phyloP scores from a whole-genome alignment of 2,329 filamentous ascomycete species.

The Neoascochyta sp. region DNA sequence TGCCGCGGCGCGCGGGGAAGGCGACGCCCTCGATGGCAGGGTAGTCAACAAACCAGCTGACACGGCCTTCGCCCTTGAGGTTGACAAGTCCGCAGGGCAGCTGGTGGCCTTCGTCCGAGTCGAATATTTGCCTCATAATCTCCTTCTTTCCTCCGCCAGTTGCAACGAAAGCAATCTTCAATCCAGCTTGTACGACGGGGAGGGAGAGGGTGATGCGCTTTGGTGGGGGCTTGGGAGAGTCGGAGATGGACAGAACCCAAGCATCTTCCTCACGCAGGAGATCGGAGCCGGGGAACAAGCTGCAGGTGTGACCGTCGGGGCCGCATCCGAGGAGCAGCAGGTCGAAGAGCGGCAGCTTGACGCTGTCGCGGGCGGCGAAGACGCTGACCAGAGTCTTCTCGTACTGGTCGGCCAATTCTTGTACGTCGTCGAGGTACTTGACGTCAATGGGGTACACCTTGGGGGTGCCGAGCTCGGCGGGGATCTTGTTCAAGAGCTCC shows the following conservation, averaged over 20 bases:
- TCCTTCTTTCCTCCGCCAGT: slow-evolving; percentile 88
- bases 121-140: slow-evolving; percentile 89
- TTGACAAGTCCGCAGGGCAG: slow-evolving; percentile 89
- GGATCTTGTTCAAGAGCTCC: slow-evolving; percentile 86
- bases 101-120: slow-evolving; percentile 64
- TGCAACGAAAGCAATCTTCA: slow-evolving; percentile 86
- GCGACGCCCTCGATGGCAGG: slow-evolving; percentile 79
- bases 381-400: slow-evolving; percentile 79
- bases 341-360: slow-evolving; percentile 93
- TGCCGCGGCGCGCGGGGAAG: slow-evolving; percentile 69
- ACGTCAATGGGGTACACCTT: slow-evolving; percentile 76
- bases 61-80: slow-evolving; percentile 74
- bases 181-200: slow-evolving; percentile 81
- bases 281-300: slow-evolving; percentile 84
- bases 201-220: slow-evolving; percentile 88
- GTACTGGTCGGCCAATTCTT: slow-evolving; percentile 91
- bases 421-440: slow-evolving; percentile 66
- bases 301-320: slow-evolving; percentile 96
- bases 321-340: slow-evolving; percentile 89
- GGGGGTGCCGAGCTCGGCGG: slow-evolving; percentile 61
- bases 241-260: slow-evolving; percentile 88
- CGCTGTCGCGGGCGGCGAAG: slow-evolving; percentile 89
- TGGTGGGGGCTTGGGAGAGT: slow-evolving; percentile 91
- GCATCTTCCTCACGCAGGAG: slow-evolving; percentile 81
- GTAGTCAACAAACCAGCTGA: slow-evolving; percentile 92